Conservation (phyloP, 1,139 yeast genomes). For the Nadsonia commutata region DNA sequence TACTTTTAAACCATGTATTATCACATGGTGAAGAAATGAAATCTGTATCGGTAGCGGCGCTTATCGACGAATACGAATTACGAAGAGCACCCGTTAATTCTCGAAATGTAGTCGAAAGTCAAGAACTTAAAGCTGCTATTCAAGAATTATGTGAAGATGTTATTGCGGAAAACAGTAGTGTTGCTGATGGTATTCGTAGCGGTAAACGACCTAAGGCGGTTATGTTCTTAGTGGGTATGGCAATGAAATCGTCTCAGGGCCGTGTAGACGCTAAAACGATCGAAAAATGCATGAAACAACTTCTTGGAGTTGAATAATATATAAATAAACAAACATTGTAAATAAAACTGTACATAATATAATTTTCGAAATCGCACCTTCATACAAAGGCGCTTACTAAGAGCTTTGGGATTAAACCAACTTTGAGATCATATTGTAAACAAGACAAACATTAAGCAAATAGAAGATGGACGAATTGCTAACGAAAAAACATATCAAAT, state of each 20-base stretch:
- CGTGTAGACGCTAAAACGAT: slow-evolving; percentile 16
- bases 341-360: too few species aligned
- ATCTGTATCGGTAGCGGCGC: slow-evolving; percentile 22
- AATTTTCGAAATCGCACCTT: too few species aligned
- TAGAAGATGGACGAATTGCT: slow-evolving; percentile 1
- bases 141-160: slow-evolving; percentile 39
- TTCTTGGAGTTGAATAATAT: slow-evolving; percentile 1
- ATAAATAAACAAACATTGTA: too few species aligned
- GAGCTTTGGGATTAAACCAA: too few species aligned
- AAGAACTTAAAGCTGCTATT: slow-evolving; percentile 31
- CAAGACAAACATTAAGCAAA: too few species aligned
- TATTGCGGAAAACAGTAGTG: slow-evolving; percentile 35
- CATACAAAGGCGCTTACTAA: too few species aligned
- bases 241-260: slow-evolving; percentile 69
- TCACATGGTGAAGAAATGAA: slow-evolving; percentile 28
- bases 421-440: too few species aligned
- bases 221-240: slow-evolving; percentile 69
- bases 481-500: slow-evolving; percentile 13
- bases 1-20: slow-evolving; percentile 45
- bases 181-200: slow-evolving; percentile 38
- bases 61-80: slow-evolving; percentile 46
- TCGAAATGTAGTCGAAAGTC: slow-evolving; percentile 6
- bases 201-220: slow-evolving; percentile 52
- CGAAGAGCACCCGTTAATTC: slow-evolving; percentile 20
- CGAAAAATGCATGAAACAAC: slow-evolving; percentile 6